Evolutionary conservation across 345 rosid genomes (phyloP), one percentile per base, ranked within the genome.

Genomic region (Euphorbia pulcherrima): DNA sequence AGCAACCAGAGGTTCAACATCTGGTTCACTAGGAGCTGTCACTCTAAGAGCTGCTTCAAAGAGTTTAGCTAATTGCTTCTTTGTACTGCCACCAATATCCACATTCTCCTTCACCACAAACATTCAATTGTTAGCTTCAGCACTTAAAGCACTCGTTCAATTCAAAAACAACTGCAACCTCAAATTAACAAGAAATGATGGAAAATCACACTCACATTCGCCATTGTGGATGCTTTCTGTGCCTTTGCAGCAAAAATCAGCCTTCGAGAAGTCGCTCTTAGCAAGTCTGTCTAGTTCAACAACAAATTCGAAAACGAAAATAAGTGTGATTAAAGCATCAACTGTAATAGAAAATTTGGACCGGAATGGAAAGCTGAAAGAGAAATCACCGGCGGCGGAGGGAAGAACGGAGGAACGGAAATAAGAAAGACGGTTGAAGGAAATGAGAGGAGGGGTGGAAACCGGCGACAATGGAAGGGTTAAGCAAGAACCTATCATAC

Each of bases 1-100:
- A 69, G 87, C 90, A 69, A 94, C 71, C 71, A 82, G 54, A 30
- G 96, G 96, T 75, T 85, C 88, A 60, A 89, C 87, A 77, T 83
- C 79, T 13, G 77, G 52, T 74, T 79, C 96, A 52, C 68, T 73
- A 2, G 95, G 96, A 46, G 84, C 87, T 0, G 97, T 85, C 46
- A 46, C 41, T 68, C 76, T 79, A 52, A 94, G 87, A 9, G 99
- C 81, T 16, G 3, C 60, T 27, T 85, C 92, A 73, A 89, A 89
- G 16, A 89, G 76, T 69, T 84, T 85, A 0, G 83, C 87, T 46
- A 94, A 58, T 60, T 84, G 80, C 37, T 68, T 82, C 81, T 85
- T 94, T 17, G 87, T 67, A 71, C 80, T 88, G 63, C 97, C 97
- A 2, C 39, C 52, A 68, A 65, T 69, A 16, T 85, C 91, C 76